Evolutionary conservation across 352 stramenopile species (phyloP), one percentile per base, ranked within the genome.

Genomic region (Peronosclerospora sorghi): DNA sequence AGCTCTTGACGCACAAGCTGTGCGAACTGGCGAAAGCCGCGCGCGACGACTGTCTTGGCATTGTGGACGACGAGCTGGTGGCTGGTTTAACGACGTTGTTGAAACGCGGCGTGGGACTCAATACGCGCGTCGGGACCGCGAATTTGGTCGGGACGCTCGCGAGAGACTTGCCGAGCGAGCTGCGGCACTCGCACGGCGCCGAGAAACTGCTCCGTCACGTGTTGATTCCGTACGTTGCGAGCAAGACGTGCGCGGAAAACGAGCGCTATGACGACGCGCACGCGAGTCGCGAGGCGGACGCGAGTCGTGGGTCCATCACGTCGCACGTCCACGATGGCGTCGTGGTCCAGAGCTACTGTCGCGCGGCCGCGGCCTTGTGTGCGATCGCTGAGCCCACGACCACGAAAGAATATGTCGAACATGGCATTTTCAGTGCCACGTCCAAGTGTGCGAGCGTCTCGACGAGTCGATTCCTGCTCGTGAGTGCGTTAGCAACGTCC

Each of bases 61-160:
- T 85, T 34, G 65, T 90, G 5, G 45, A 60, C 12, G 45, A 60
- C 12, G 60, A 84, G 9, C 53, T 90, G 8, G 49, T 59, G 20
- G 54, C 60, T 17, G 75, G 78, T 10, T 46, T 86, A 0, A 40
- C 47, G 8, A 80, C 66, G 26, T 43, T 86, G 35, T 55, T 90
- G 12, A 74, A 80, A 44, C 86, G 83, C 36, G 78, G 78, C 8
- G 78, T 90, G 0, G 78, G 78, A 8, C 68, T 90, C 20, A 90
- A 90, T 42, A 90, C 78, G 4, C 75, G 74, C 13, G 78, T 88
- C 13, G 78, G 78, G 4, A 71, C 73, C 13, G 78, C 78, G 20
- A 90, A 85, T 49, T 90, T 87, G 51, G 67, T 77, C 13, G 70
- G 67, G n/a, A 74, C 71, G 2, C 53, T 90, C 0, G 71, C 77